A percentile compares a stretch with the other conserved stretches of the same genome.
Evolutionary conservation across 805 yeast genomes (phyloP).

Genomic region (Debaryomyces hansenii): DNA sequence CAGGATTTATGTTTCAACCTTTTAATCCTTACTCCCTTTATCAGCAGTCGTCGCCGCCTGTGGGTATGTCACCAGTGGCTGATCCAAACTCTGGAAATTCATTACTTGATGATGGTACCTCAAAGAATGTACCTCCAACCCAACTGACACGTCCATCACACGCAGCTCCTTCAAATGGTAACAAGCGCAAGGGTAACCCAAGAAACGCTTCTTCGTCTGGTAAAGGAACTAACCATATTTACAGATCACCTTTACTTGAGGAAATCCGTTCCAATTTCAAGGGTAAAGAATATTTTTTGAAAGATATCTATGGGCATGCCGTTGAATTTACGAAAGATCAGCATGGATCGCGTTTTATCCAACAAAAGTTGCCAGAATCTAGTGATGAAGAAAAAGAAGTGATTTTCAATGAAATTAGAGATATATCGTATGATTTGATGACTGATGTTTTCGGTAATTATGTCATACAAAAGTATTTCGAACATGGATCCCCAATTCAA

Average conservation of each 20-base stretch:
- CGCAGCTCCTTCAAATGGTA: conserved; percentile 3
- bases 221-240: conserved; percentile 47
- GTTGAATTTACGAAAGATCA: conserved; percentile 93
- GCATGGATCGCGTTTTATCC: conserved; percentile 96
- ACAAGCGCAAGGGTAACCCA: conserved; percentile 10
- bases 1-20: conserved; percentile 50
- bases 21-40: conserved; percentile 49
- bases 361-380: conserved; percentile 74
- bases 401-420: conserved; percentile 80
- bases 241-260: conserved; percentile 78
- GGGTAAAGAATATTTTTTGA: conserved; percentile 60
- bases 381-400: conserved; percentile 69
- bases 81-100: not conserved
- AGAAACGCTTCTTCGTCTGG: conserved; percentile 13
- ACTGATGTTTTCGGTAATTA: conserved; percentile 98
- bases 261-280: conserved; percentile 71
- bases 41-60: conserved; percentile 20
- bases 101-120: not conserved
- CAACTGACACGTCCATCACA: conserved; percentile 4
- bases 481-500: conserved; percentile 73
- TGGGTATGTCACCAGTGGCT: conserved; percentile 2
- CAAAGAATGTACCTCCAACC: conserved; percentile 9
- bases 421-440: conserved; percentile 73
- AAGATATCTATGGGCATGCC: conserved; percentile 82
- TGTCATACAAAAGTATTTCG: conserved; percentile 92